Evolutionary conservation across 73 alveolate genomes (phyloP).

Genomic region (Paramecium sexaurelia): DNA sequence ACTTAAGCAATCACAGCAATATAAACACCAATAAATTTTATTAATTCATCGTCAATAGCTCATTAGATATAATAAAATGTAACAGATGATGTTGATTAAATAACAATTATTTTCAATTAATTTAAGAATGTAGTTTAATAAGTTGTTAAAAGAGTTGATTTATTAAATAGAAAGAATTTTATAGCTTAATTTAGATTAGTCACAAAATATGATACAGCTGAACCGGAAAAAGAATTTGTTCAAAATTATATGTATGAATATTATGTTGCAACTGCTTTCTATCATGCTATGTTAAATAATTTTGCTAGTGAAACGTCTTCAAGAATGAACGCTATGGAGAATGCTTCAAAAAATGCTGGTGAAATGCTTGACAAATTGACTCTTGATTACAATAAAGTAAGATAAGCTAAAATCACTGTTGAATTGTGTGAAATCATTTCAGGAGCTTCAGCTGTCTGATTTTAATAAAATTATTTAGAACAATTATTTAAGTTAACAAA

Average conservation of each 20-base stretch:
- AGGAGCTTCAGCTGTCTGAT: conserved; percentile 89
- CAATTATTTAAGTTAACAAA: neutral
- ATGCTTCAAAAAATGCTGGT: conserved; percentile 90
- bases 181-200: conserved; percentile 61
- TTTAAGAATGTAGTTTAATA: conserved; percentile 83
- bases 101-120: conserved; percentile 80
- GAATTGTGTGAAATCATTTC: conserved; percentile 92
- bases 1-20: conserved; percentile 73
- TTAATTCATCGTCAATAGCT: conserved; percentile 80
- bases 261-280: conserved; percentile 82
- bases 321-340: conserved; percentile 94
- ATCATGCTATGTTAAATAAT: conserved; percentile 82
- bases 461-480: neutral
- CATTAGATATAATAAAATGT: conserved; percentile 71
- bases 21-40: conserved; percentile 76
- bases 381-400: conserved; percentile 86
- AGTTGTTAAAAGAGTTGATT: conserved; percentile 74
- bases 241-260: conserved; percentile 77
- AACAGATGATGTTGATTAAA: conserved; percentile 71
- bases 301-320: conserved; percentile 89
- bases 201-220: conserved; percentile 64
- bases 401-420: conserved; percentile 87
- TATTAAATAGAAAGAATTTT: conserved; percentile 83
- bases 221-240: conserved; percentile 63
- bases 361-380: conserved; percentile 84